Evolutionary conservation across 2,329 filamentous ascomycete species (phyloP), one percentile per base, ranked within the genome.

Genomic region (Aureobasidium sp.): DNA sequence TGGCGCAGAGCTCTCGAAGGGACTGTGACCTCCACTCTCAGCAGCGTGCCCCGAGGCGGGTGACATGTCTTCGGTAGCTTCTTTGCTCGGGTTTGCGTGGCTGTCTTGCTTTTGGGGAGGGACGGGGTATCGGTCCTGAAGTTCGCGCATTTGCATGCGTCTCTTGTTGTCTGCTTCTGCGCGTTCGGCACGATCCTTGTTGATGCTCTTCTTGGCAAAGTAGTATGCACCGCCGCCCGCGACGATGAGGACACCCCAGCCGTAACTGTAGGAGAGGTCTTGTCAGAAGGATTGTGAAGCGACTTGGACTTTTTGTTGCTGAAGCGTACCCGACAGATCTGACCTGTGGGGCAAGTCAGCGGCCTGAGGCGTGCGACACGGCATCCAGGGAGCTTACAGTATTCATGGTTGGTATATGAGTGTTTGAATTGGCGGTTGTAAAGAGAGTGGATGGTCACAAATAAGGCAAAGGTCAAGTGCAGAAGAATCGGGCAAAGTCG

Each of bases 161-260:
- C 81, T 82, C 77, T 82, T 87, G 77, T 88, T 86, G 68, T 84
- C 82, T 64, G 88, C 85, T 68, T 88, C 83, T 67, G 88, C 84
- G 70, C 90, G 85, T 64, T 84, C 79, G 64, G 84, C 81, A 66
- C 93, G 89, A 76, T 97, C 91, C 68, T 89, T 89, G 73, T 97
- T 96, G 82, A 99, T 96, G 74, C 87, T 87, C 72, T 85, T 83
- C 82, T 99, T 99, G 66, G 94, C 94, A 74, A 97, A 96, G 79
- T 90, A 91, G 81, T 97, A 99, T 70, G 93, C 91, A 66, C 88
- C 90, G 67, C 85, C 94, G 71, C 93, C 94, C 67, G 92, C 91
- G 69, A 88, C 81, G 72, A 92, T 94, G 60, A 97, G 83, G 54
- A 91, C 83, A 68, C 90, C 92, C 94, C 91, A 97, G 71, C 94